These are phyloP conservation scores for Sphagnurus paluster DNA, from an alignment of 1,284 basidiomycete species.

Conservation along the genomic window DNA sequence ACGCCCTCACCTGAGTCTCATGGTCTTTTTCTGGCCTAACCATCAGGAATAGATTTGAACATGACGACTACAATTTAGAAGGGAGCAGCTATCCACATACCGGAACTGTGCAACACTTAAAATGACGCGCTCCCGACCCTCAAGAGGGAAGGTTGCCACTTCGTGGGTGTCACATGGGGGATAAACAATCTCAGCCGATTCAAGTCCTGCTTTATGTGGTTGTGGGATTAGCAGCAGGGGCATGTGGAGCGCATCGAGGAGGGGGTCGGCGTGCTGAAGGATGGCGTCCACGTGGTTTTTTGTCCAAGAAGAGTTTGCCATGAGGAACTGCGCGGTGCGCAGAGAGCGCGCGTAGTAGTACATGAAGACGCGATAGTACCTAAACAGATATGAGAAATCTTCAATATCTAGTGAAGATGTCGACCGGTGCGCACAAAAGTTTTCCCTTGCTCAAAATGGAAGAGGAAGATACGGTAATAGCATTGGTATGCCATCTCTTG, in stretches of 20 bases:
- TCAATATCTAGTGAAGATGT: not conserved
- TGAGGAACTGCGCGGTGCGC: slow-evolving; percentile 73
- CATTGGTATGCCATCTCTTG: slow-evolving; percentile 69
- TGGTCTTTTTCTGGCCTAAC: slow-evolving; percentile 96
- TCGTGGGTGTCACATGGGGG: slow-evolving; percentile 90
- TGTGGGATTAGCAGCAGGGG: slow-evolving; percentile 30
- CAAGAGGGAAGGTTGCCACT: slow-evolving; percentile 66
- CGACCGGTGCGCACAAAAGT: slow-evolving; percentile 57
- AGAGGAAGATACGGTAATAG: slow-evolving; percentile 60
- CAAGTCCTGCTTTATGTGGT: slow-evolving; percentile 26
- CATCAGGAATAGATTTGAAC: too few species aligned
- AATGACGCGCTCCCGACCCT: slow-evolving; percentile 64
- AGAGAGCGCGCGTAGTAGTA: slow-evolving; percentile 80
- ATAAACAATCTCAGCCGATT: slow-evolving; percentile 64
- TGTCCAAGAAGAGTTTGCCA: slow-evolving; percentile 98
- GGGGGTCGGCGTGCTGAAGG: slow-evolving; percentile 52
- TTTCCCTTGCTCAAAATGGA: slow-evolving; percentile 64
- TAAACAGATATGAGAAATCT: slow-evolving; percentile 29
- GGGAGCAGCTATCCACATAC: slow-evolving; percentile 38
- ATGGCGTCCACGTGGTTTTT: slow-evolving; percentile 80
- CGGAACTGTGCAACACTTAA: slow-evolving; percentile 92
- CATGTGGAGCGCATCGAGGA: slow-evolving; percentile 47
- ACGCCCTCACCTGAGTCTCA: slow-evolving; percentile 73
- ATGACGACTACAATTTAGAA: not conserved
- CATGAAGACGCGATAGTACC: slow-evolving; percentile 92